Base-by-base conservation (phyloP, 108 stramenopile genomes). In the Asterionellopsis glacialis region DNA sequence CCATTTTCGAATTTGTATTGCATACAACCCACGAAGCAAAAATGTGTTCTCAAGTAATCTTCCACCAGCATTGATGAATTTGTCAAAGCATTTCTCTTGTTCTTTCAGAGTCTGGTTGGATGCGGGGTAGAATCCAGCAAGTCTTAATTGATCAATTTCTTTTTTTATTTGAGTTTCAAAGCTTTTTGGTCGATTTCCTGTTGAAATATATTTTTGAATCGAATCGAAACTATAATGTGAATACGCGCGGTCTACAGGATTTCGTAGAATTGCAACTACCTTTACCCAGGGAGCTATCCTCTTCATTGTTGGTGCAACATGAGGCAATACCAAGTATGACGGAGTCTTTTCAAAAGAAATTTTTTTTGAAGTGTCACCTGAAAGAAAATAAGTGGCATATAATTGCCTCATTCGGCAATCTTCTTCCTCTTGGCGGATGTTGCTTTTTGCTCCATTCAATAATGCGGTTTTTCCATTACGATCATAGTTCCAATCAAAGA, bases 1-100 rank as follows among this genome's bases (percentile, higher is more conserved):
- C 91, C 93, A 96, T 21, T 77, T 82, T 56, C 82, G 69, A 45
- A 95, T 75, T 75, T 95, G 96, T 41, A 94, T 52, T 18, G 88
- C 90, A 68, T 97, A 97, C 59, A 93, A 43, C 3, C 94, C 94
- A n/a, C 72, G 82, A 10, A 97, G 24, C 39, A 75, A 75, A 65
- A 25, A 85, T 77, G 64, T 94, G 87, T n/a, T 73, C 65, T 19
- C 88, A 91, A 55, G 63, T 5, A 33, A 33, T 7, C 5, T 5
- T 33, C 33, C 33, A 33, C 33, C 5, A 33, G 33, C 2, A 7
- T 33, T 33, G 33, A 33, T 33, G 33, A 33, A 33, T 70, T 1
- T 74, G 70, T 41, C 60, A 51, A 12, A 81, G 57, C 51, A 87
- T 90, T 38, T 59, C 16, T 23, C 69, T 62, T 77, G 5, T 78